Evolutionary conservation across 768 basidiomycete species (phyloP).

Genomic region (Lactarius sanguifluus): DNA sequence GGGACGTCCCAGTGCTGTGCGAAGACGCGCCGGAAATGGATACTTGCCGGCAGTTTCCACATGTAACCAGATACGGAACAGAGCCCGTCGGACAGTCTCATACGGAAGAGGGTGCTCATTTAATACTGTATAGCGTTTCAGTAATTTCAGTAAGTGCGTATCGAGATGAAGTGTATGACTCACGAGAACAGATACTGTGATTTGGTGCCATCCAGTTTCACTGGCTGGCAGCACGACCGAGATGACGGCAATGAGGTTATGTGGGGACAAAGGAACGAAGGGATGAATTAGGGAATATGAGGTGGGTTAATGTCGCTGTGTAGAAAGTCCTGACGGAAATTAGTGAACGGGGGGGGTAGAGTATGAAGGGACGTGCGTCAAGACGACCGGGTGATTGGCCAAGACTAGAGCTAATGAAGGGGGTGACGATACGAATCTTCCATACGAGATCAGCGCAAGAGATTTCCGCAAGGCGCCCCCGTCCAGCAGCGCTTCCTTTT

Average conservation of each 20-base stretch:
- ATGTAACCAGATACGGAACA: slow-evolving; percentile 10
- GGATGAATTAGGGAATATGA: slow-evolving; percentile 24
- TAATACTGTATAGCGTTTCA: slow-evolving; percentile 10
- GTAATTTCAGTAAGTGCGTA: slow-evolving; percentile 10
- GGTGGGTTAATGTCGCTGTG: slow-evolving; percentile 17
- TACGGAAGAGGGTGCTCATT: slow-evolving; percentile 13
- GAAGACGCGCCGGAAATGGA: slow-evolving; percentile 21
- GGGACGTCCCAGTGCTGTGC: slow-evolving; percentile 4
- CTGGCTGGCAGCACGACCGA: neutral
- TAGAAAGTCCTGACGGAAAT: slow-evolving; percentile 15
- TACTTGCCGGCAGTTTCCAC: slow-evolving; percentile 27
- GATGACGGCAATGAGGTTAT: slow-evolving; percentile 12
- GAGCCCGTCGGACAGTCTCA: slow-evolving; percentile 2
- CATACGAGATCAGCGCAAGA: slow-evolving; percentile 30
- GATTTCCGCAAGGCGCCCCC: slow-evolving; percentile 25
- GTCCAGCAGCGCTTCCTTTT: slow-evolving; percentile 26
- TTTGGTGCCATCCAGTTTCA: neutral
- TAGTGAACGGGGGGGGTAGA: slow-evolving; percentile 11
- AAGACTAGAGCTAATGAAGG: slow-evolving; percentile 24
- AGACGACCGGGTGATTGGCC: slow-evolving; percentile 22
- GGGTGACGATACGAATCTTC: slow-evolving; percentile 25
- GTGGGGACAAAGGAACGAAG: slow-evolving; percentile 7
- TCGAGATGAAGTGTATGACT: slow-evolving; percentile 5
- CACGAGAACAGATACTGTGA: slow-evolving; percentile 1
- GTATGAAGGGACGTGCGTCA: slow-evolving; percentile 11